Base-by-base conservation (phyloP, 2,329 filamentous ascomycete species). In the Alternaria sp. region DNA sequence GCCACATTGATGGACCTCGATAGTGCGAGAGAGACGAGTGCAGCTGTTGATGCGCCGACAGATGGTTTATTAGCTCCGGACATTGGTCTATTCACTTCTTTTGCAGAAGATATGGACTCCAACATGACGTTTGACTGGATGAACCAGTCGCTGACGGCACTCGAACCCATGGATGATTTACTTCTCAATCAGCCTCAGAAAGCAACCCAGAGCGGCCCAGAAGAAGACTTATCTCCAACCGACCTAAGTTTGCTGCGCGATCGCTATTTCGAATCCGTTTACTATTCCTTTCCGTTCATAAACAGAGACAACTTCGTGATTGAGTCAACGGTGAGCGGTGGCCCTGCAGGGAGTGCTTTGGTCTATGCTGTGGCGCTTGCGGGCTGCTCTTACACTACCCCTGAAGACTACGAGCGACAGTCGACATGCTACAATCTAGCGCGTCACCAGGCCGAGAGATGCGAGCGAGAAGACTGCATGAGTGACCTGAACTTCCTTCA, bases 351-450 rank as follows among this genome's bases (percentile, higher is more conserved):
- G 6, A 51, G 2, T 6, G 55, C 55, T 9, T 51, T 58, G 55
- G 10, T 51, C 13, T 58, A 58, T 49, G 55, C 46, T 28, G 32
- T 58, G 17, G 45, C 55, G 19, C 55, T 58, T 49, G 55, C 55
- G 4, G 55, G 55, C 1, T 58, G 55, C 55, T 3, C 55, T 17
- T 17, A n/a, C 30, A 50, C 3, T 4, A 50, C 4, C 6, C 8
- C 2, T 23, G 6, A 44, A 23, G n/a, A 51, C 43, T 13, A 3
- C 6, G 15, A 26, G 3, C 30, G 21, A 30, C 17, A 58, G 17
- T 7, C 2, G 21, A 40, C 11, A n/a, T 58, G 46, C 23, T 51
- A 58, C 30, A 30, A n/a, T 0, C 17, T 44, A 3, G 30, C 55
- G 13, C 46, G 55, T 5, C 13, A 58, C 3, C 13, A 51, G 1